Conservation (phyloP, 306 rosid genomes). For the Glycine latifolia region DNA sequence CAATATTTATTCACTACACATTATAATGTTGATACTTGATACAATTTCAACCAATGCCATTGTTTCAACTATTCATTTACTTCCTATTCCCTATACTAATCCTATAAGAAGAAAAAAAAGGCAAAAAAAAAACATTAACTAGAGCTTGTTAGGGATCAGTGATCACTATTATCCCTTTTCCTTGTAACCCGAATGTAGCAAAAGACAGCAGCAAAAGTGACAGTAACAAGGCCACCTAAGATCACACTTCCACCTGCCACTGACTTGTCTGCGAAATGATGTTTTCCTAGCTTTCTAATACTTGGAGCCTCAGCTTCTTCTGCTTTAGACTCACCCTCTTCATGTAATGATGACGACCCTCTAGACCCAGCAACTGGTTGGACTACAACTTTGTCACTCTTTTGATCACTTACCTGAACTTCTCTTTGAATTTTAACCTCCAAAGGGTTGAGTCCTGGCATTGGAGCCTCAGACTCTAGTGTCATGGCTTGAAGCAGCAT, state of each 20-base stretch:
- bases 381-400: constrained; percentile 38
- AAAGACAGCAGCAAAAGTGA: constrained; percentile 81
- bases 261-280: constrained; percentile 66
- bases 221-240: constrained; percentile 85
- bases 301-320: constrained; percentile 67
- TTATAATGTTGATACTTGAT: background rate
- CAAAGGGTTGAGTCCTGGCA: constrained; percentile 24
- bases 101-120: background rate
- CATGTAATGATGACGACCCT: constrained; percentile 42
- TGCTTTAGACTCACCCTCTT: constrained; percentile 39
- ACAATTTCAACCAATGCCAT: background rate
- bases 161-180: constrained; percentile 41
- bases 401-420: constrained; percentile 19
- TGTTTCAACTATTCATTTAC: background rate
- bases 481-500: constrained; percentile 56
- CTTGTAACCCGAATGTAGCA: constrained; percentile 87
- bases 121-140: background rate
- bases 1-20: constrained; percentile 34
- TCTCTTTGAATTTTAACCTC: constrained; percentile 38
- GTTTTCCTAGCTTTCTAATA: constrained; percentile 68
- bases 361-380: constrained; percentile 30
- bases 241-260: constrained; percentile 93
- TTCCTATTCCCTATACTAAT: constrained; percentile 35
- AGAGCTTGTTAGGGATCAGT: constrained; percentile 34
- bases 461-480: constrained; percentile 49